These are phyloP conservation scores for Afroboletus lepidellus DNA, from an alignment of 1,284 basidiomycete genomes.

Conservation along the genomic window DNA sequence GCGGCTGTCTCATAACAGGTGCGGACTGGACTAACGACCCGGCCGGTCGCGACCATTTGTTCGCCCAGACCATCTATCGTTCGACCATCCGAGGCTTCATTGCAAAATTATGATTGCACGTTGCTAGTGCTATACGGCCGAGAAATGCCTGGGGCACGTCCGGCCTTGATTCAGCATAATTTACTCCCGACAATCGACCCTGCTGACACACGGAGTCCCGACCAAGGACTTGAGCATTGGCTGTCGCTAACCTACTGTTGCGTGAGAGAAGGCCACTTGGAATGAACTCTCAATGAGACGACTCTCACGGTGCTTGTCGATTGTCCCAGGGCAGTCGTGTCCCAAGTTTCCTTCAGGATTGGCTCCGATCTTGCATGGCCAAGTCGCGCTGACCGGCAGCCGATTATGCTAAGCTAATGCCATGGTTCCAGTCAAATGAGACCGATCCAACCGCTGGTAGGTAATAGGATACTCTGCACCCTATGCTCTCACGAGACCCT, in stretches of 20 bases:
- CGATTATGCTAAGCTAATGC: conserved; percentile 4
- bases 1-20: not conserved
- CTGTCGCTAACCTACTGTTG: not conserved
- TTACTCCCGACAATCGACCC: too few species aligned
- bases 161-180: too few species aligned
- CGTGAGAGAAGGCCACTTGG: not conserved
- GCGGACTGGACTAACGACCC: not conserved
- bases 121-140: conserved; percentile 4
- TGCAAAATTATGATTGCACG: not conserved
- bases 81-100: not conserved
- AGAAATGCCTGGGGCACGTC: not conserved
- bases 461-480: not conserved
- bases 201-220: too few species aligned
- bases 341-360: too few species aligned
- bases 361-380: not conserved
- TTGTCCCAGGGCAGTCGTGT: not conserved
- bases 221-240: not conserved
- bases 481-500: conserved; percentile 8
- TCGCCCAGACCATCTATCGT: not conserved
- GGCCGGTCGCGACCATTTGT: too few species aligned
- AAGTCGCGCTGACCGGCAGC: not conserved
- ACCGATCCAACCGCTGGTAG: not conserved
- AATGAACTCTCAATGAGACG: not conserved
- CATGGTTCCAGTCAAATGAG: not conserved
- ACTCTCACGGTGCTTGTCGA: conserved; percentile 3